Base-by-base conservation (phyloP, 23 red algal genomes). In the Pyropia haitanensis region DNA sequence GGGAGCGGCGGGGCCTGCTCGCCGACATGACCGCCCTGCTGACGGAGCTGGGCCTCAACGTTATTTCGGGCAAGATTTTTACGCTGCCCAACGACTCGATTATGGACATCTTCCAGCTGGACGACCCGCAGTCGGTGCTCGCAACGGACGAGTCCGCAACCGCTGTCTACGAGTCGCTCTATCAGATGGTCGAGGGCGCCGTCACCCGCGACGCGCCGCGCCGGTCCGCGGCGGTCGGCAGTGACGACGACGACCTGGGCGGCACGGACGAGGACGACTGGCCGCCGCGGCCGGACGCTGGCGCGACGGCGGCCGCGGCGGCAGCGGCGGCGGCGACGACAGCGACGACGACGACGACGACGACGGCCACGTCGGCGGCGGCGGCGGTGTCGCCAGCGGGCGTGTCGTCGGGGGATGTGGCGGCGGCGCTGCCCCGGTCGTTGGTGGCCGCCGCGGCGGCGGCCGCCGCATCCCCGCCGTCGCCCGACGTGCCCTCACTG, bases 51-150 rank as follows among this genome's bases (percentile, higher is more conserved):
- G 58, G 78, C 27, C 78, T 96, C 15, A 77, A 77, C 12, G 72
- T 88, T 39, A 64, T 80, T 21, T 68, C 77, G 17, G 91, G 83
- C 14, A 88, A 84, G 25, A 87, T 96, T 46, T 96, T 88, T 51
- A 73, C 91, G 27, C 78, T 96, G 25, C 91, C 91, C 25, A 78
- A 75, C 60, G 80, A 83, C 56, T 77, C 77, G 24, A 67, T 96
- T 50, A 96, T 96, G 91, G 91, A 96, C 56, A 80, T 88, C 28
- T 96, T 96, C 67, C 72, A 53, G 6, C 52, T 96, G n/a, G 51
- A 74, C 53, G 91, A 96, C 61, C 60, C 68, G 29, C 53, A 79
- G 9, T 27, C 49, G 18, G 58, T 88, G 49, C 78, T 96, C 48
- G 44, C 63, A 14, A 71, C 78, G 12, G 91, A 88, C 23, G 74